Evolutionary conservation across 2,329 filamentous ascomycete species (phyloP).

Genomic region (Fusarium chlamydosporum): DNA sequence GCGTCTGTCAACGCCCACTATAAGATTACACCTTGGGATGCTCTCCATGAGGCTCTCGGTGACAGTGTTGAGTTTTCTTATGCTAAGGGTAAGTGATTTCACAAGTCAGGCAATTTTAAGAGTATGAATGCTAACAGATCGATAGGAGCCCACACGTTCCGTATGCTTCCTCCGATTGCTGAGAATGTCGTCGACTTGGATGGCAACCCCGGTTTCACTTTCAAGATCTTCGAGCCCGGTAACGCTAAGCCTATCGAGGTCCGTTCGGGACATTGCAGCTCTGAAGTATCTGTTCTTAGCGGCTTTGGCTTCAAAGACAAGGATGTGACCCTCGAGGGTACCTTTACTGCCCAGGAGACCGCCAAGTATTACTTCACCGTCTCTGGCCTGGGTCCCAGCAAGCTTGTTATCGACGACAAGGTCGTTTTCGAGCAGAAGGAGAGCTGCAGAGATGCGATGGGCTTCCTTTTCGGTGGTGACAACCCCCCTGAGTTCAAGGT

Average conservation of each 20-base stretch:
- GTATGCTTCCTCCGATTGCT: constrained; percentile 45
- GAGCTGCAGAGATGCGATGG: constrained; percentile 54
- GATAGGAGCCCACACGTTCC: constrained; percentile 50
- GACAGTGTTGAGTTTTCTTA: constrained; percentile 51
- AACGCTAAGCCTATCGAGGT: constrained; percentile 47
- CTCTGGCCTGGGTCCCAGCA: constrained; percentile 52
- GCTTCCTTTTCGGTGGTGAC: constrained; percentile 53
- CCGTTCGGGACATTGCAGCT: constrained; percentile 47
- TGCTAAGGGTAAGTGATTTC: constrained; percentile 47
- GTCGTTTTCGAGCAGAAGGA: constrained; percentile 53
- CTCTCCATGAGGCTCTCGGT: constrained; percentile 49
- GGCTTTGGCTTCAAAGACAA: constrained; percentile 48
- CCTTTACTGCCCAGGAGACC: constrained; percentile 52
- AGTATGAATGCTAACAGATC: constrained; percentile 2
- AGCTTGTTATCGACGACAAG: constrained; percentile 52
- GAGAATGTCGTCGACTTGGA: constrained; percentile 53
- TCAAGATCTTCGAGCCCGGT: constrained; percentile 51
- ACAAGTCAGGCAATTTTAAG: fast-evolving
- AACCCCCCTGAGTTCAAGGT: constrained; percentile 53
- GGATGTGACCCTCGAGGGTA: constrained; percentile 51
- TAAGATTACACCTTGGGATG: constrained; percentile 55
- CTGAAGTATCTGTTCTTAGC: constrained; percentile 45
- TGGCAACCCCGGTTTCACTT: constrained; percentile 54
- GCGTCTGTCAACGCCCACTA: constrained; percentile 56
- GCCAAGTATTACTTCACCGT: constrained; percentile 54